Evolutionary conservation across 2,329 filamentous ascomycete species (phyloP).

Genomic region (Neoarthrinium moseri): DNA sequence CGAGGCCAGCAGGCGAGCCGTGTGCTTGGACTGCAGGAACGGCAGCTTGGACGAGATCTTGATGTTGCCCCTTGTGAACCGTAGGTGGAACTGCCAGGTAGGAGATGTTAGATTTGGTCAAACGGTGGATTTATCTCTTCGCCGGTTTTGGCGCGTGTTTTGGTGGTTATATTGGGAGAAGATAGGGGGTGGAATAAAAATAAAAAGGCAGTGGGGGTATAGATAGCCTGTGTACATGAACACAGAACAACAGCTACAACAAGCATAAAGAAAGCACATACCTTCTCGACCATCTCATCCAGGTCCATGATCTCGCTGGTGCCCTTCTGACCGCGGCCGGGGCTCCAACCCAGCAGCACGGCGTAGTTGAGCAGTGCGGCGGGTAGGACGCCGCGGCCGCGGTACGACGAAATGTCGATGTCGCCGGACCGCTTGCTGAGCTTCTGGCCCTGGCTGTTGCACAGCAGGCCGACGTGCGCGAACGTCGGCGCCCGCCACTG

Average conservation of each 20-base stretch:
- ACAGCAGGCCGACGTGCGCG: constrained; percentile 76
- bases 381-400: constrained; percentile 44
- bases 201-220: constrained; percentile 11
- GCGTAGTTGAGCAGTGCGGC: constrained; percentile 73
- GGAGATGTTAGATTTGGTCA: no score
- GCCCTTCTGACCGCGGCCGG: constrained; percentile 27
- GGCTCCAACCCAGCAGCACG: constrained; percentile 81
- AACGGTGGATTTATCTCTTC: no score
- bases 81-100: constrained; percentile 66
- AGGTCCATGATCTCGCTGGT: constrained; percentile 72
- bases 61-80: constrained; percentile 89
- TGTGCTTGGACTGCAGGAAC: constrained; percentile 61
- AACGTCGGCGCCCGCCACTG: constrained; percentile 73
- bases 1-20: constrained; percentile 2
- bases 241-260: no score
- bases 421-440: constrained; percentile 79
- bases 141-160: no score
- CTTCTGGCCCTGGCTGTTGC: constrained; percentile 68
- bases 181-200: no score
- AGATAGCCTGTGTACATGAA: constrained; percentile 6
- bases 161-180: no score
- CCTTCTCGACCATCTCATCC: constrained; percentile 66
- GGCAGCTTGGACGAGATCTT: constrained; percentile 80
- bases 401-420: constrained; percentile 50
- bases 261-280: constrained; percentile 43